Base-by-base conservation (phyloP, 2,329 filamentous ascomycete genomes). In the Fusarium newnesense region DNA sequence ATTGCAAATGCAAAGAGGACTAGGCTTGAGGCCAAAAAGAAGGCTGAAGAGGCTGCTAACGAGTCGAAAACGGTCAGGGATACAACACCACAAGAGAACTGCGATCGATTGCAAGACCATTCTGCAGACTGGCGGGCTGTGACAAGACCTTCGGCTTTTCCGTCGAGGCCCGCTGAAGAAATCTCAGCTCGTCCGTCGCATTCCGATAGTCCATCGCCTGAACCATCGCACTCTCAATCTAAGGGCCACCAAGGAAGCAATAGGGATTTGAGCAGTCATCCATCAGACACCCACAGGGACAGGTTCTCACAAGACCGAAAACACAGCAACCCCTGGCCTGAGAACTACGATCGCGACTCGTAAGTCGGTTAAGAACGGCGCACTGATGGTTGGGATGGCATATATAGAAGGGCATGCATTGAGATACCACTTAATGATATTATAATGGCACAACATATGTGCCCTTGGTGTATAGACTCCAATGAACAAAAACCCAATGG, bases 1-100 rank as follows among this genome's bases (percentile, higher is more conserved):
- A 96, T 98, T 76, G 92, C 91, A 6, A 91, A 88, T 75, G 96
- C 96, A 21, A 89, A 89, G 69, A 86, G 85, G 81, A 89, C 87
- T 76, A 88, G 84, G 76, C 74, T 75, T 52, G 84, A 83, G 39
- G 80, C 83, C 4, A 79, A 80, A 46, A 80, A 80, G 26, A 79
- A 79, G 60, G 50, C 67, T 2, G 77, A 78, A 32, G 67, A 76
- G n/a, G 69, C 43, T 15, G 60, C 64, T 12, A 69, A 62, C 13
- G 69, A 72, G 26, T 39, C 66, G 8, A 49, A 24, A 21, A 21
- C 46, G 12, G 71, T 67, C 36, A 42, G 28, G 15, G 13, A 40
- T 9, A 32, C 39, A 13, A 43, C 30, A 19, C 37, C 52, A 4
- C 61, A 73, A 30, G 39, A 44, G 24, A 49, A 18, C 42, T 28